phyloP scores from a whole-genome alignment of 2,329 filamentous ascomycete genomes.

The Apiospora hydei region DNA sequence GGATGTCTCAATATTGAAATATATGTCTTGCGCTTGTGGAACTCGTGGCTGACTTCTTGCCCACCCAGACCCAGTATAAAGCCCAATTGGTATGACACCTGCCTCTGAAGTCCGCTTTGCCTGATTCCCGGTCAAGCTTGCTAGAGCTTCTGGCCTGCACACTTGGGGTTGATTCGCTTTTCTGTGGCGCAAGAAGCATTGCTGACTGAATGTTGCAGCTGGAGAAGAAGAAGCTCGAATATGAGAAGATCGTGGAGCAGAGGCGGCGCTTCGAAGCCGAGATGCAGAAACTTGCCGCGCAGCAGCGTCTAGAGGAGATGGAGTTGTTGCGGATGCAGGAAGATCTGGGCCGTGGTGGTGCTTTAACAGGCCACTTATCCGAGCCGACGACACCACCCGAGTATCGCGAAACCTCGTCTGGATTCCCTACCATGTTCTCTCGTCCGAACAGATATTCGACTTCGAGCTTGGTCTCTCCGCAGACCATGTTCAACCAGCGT shows the following conservation, averaged over 20 bases:
- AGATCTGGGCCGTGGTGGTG: conserved; percentile 63
- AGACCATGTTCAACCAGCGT: conserved; percentile 75
- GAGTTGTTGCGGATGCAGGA: conserved; percentile 87
- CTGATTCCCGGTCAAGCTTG: conserved; percentile 21
- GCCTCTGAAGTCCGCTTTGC: conserved; percentile 23
- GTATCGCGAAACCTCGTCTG: conserved; percentile 75
- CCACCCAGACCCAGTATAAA: conserved; percentile 43
- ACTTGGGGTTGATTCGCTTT: neutral
- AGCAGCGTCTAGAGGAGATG: conserved; percentile 82
- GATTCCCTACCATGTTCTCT: conserved; percentile 81
- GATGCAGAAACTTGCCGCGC: conserved; percentile 87
- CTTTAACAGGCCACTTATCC: conserved; percentile 77
- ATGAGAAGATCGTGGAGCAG: conserved; percentile 89
- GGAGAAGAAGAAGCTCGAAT: conserved; percentile 92
- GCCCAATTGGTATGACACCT: conserved; percentile 74
- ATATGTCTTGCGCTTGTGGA: conserved; percentile 40
- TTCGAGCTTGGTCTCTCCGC: conserved; percentile 84
- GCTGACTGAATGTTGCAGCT: conserved; percentile 66
- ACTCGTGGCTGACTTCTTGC: conserved; percentile 38
- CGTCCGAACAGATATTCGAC: conserved; percentile 89
- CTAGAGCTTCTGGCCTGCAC: conserved; percentile 10
- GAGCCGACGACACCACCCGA: conserved; percentile 97
- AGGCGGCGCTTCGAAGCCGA: conserved; percentile 90
- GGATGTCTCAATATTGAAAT: conserved; percentile 40
- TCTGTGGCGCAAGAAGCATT: conserved; percentile 27